Base-by-base conservation (phyloP, 2,329 filamentous ascomycete genomes). In the Cladophialophora yegresii region DNA sequence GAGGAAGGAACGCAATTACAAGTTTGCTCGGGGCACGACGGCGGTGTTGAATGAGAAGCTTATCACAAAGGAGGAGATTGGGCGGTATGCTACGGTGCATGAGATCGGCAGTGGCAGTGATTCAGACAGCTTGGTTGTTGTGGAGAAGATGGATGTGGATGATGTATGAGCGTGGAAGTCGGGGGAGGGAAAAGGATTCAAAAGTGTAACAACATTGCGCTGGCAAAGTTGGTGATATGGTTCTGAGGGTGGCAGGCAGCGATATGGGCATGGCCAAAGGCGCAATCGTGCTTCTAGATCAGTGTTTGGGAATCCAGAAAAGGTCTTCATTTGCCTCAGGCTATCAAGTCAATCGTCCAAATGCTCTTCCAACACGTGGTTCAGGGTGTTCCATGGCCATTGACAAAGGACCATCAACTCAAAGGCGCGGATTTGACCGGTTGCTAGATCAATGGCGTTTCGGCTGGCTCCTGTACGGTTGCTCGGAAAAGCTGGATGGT, bases 31-130 rank as follows among this genome's bases (percentile, higher is more conserved):
- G 76, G 95, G 95, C 62, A 98, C 95, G n/a, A 99, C 96, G 9
- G 93, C 93, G 9, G 91, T 95, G 69, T 82, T 99, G 75, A 95
- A 96, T 78, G 91, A 99, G 84, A 96, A 96, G 84, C 85, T 98
- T 71, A 96, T 98, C 77, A 92, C 86, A 74, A 95, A 91, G 83
- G 90, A 93, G 77, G 92, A 99, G 74, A 89, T 99, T 73, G 90
- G 90, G 77, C 93, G 96, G 77, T 98, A 95, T 78, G 89, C 98
- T 64, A 96, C 89, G 32, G 90, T 99, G 64, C 88, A 96, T 73
- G 93, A 98, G 77, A 79, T 96, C 73, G 85, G 88, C 62, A 65
- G 49, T 47, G 69, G 69, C 10, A 71, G 70, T 61, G 87, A 89
- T 68, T 85, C 85, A 56, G 87, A 90, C 33, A 71, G 70, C 58